Conservation (phyloP, 176 grass and related monocot genomes). For the Phyllostachys edulis region DNA sequence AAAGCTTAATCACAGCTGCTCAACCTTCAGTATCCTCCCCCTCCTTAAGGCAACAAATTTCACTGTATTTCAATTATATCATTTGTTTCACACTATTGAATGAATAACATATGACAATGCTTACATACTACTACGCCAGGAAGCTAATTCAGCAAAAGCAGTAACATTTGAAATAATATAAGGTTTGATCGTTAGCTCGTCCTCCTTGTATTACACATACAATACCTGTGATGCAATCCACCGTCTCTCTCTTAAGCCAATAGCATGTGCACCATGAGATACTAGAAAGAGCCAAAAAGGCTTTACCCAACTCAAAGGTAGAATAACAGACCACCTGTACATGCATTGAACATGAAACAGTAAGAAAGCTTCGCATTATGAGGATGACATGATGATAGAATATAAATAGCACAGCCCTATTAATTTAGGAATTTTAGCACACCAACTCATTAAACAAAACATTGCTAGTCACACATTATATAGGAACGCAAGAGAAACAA, state of each 20-base stretch:
- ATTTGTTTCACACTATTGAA: slow-evolving; percentile 2
- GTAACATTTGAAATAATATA: slow-evolving; percentile 10
- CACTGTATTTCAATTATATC: not conserved
- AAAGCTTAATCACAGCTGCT: not conserved
- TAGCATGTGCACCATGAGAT: slow-evolving; percentile 54
- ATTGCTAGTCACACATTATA: not conserved
- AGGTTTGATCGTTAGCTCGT: not conserved
- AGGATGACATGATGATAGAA: no score
- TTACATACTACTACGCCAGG: not conserved
- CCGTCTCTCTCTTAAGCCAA: slow-evolving; percentile 83
- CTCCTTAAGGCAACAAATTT: not conserved
- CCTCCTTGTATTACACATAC: slow-evolving; percentile 4
- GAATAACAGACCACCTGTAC: slow-evolving; percentile 43
- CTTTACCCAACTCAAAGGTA: slow-evolving; percentile 84
- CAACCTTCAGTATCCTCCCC: not conserved
- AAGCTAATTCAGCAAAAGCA: slow-evolving; percentile 25
- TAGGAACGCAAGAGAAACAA: no score
- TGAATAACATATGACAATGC: not conserved
- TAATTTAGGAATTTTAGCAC: not conserved
- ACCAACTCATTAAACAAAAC: slow-evolving; percentile 7
- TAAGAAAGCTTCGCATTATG: no score
- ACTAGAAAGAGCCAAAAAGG: slow-evolving; percentile 81
- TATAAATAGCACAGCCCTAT: no score
- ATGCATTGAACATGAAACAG: not conserved
- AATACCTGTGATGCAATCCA: slow-evolving; percentile 89